Base-by-base conservation (phyloP, 345 rosid species). In the Camelina laxa region DNA sequence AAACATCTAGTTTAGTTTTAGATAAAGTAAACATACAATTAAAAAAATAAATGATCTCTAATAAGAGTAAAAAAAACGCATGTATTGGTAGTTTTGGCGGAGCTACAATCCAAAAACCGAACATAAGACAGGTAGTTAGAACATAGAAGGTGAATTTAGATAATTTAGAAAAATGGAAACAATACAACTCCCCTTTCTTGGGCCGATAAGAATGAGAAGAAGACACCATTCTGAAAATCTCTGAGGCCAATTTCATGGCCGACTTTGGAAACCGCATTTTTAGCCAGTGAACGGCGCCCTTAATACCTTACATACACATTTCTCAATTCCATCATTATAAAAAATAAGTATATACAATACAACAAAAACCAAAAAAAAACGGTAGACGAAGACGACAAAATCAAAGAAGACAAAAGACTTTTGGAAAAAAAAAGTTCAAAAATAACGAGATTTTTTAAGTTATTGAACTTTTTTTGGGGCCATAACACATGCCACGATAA, bases 201-300 rank as follows among this genome's bases (percentile, higher is more conserved):
- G 72, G 53, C 9, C 17, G 51, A 36, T 66, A 58, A 57, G 51
- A 7, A 58, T 27, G 66, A 66, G 78, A 74, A 74, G 36, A 66
- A 36, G 67, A 66, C 78, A 33, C 21, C 19, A 48, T 45, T 65
- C 72, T 74, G 72, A 65, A 56, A 45, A 42, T n/a, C 6, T 47
- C 66, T 22, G 60, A 56, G 19, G 44, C 12, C 38, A 30, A 16
- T 41, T 35, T 47, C 21, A 21, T 27, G 27, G 78, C 72, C 67
- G 72, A 74, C 73, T 74, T 66, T 39, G 67, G 60, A 14, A 74
- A 74, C 60, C 72, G 78, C 59, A 74, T 15, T 35, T 51, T 58
- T 58, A 58, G 53, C 72, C 67, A 36, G 9, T 74, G 33, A 74
- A 58, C 60, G 59, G 66, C 19, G 42, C 31, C 65, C 72, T 74